Evolutionary conservation across 225 moss, liverwort and hornwort genomes (phyloP).

Genomic region (Pseudoscleropodium purum): DNA sequence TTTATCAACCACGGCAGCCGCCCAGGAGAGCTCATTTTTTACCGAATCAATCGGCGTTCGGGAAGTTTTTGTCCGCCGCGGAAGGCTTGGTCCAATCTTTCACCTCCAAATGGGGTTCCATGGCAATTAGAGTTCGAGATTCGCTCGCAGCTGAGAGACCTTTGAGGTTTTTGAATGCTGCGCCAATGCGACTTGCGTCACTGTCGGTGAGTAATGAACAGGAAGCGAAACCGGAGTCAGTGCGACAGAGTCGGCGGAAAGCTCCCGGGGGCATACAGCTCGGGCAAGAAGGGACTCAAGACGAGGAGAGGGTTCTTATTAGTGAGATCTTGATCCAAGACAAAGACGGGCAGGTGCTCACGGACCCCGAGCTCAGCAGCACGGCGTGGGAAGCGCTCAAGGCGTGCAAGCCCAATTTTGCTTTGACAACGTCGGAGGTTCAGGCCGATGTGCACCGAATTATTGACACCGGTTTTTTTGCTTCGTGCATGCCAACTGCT

Average conservation of each 20-base stretch:
- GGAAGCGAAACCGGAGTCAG: conserved; percentile 22
- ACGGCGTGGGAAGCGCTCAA: conserved; percentile 81
- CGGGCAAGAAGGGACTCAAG: conserved; percentile 45
- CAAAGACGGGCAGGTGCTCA: conserved; percentile 74
- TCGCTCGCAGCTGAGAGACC: conserved; percentile 28
- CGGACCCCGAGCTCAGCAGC: conserved; percentile 59
- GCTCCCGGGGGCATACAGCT: conserved; percentile 41
- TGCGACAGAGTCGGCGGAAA: conserved; percentile 50
- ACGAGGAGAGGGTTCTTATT: conserved; percentile 87
- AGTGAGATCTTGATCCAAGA: conserved; percentile 95
- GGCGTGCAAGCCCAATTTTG: conserved; percentile 97
- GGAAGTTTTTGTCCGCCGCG: conserved; percentile 49
- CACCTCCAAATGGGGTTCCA: conserved; percentile 46
- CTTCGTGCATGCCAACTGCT: conserved; percentile 96
- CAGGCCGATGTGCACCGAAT: conserved; percentile 98
- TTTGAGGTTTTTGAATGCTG: conserved; percentile 7
- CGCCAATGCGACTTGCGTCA: conserved; percentile 19
- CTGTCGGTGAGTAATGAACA: conserved; percentile 29
- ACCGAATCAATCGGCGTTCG: conserved; percentile 21
- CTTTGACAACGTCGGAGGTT: conserved; percentile 87
- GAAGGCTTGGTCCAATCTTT: conserved; percentile 51
- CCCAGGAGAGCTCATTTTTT: not conserved
- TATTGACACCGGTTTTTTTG: conserved; percentile 86
- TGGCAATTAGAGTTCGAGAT: conserved; percentile 43
- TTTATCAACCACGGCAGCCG: not conserved